Percentiles rank a stretch among this genome's conserved stretches.
These are phyloP conservation scores for Raffaelea deltoideospora DNA, from an alignment of 2,329 filamentous ascomycete species.

Conservation along the genomic window DNA sequence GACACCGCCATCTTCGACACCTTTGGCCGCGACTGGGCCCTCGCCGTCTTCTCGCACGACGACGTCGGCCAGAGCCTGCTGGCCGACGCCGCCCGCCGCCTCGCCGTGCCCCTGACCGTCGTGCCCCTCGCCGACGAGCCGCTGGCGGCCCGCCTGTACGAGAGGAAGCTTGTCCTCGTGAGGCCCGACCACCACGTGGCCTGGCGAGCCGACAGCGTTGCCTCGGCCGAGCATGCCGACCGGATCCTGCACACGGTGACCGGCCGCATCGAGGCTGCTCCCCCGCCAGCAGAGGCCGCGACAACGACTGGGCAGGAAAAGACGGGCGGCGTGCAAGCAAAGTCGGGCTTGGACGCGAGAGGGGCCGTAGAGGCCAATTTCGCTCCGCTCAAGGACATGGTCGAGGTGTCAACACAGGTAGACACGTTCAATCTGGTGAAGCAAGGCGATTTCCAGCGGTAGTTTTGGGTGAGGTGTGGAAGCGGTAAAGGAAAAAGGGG, in stretches of 20 bases:
- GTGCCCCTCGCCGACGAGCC: constrained; percentile 4
- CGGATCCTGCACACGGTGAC: constrained; percentile 1
- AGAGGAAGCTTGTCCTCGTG: constrained; percentile 5
- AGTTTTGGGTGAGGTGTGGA: too few species aligned
- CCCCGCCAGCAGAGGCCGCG: too few species aligned
- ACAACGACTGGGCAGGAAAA: too few species aligned
- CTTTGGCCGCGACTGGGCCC: constrained; percentile 5
- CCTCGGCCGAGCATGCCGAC: background rate
- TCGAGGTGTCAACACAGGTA: background rate
- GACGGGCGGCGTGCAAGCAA: too few species aligned
- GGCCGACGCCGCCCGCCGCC: background rate
- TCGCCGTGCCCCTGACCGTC: constrained; percentile 1
- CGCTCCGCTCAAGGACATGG: background rate
- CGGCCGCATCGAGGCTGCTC: background rate
- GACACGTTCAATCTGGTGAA: constrained; percentile 1
- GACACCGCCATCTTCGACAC: constrained; percentile 7
- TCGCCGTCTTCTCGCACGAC: constrained; percentile 5
- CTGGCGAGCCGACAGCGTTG: constrained; percentile 6
- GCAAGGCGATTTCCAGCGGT: constrained; percentile 1
- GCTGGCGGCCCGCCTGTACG: constrained; percentile 4
- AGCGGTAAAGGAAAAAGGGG: too few species aligned
- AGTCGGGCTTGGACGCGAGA: too few species aligned
- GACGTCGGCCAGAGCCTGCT: background rate
- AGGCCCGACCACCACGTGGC: constrained; percentile 8
- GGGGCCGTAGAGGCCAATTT: too few species aligned